Percentiles rank a stretch among this genome's conserved stretches.
phyloP scores from a whole-genome alignment of 179 eudicot species.

The Dionaea muscipula region DNA sequence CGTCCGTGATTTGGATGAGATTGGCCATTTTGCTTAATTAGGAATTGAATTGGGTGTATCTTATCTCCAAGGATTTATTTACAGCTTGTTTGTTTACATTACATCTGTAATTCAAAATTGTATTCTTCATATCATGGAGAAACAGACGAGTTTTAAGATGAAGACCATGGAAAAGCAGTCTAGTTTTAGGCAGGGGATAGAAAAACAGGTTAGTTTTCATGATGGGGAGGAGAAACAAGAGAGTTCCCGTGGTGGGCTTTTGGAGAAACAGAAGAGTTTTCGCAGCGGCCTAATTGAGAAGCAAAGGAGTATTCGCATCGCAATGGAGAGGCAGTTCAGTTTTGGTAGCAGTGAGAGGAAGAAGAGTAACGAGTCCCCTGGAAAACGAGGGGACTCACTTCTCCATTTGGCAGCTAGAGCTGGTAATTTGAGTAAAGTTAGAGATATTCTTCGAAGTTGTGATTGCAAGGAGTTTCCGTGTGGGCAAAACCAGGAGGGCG shows the following conservation, averaged over 20 bases:
- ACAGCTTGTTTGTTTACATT: neutral
- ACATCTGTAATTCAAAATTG: no score
- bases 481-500: conserved; percentile 73
- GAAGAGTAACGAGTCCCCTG: conserved; percentile 62
- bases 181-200: conserved; percentile 22
- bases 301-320: conserved; percentile 46
- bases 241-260: conserved; percentile 25
- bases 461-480: conserved; percentile 43
- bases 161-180: conserved; percentile 19
- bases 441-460: conserved; percentile 39
- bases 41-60: conserved; percentile 9
- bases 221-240: conserved; percentile 16
- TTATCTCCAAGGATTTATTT: conserved; percentile 10
- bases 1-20: no score
- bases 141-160: conserved; percentile 15
- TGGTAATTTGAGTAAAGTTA: conserved; percentile 53
- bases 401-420: conserved; percentile 72
- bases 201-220: conserved; percentile 28
- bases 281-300: conserved; percentile 33
- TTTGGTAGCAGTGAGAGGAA: conserved; percentile 50
- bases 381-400: conserved; percentile 66
- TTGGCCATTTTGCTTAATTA: no score
- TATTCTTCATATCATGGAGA: conserved; percentile 28
- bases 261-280: conserved; percentile 63
- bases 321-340: conserved; percentile 70